These are phyloP conservation scores for Macrolepiota fuliginosa DNA, from an alignment of 768 basidiomycete genomes.

Conservation along the genomic window DNA sequence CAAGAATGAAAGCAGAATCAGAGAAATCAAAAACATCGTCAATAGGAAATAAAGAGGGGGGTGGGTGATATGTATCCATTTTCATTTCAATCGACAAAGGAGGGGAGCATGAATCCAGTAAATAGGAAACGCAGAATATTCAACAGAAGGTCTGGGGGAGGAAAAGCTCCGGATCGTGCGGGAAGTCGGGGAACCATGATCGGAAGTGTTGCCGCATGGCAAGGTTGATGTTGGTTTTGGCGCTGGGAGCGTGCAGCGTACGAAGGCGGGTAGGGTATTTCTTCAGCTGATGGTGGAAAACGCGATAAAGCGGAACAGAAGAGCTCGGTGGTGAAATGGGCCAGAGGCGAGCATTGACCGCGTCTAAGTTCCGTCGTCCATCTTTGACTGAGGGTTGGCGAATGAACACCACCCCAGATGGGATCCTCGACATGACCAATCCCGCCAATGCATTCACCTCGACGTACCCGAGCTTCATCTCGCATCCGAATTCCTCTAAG, in stretches of 20 bases:
- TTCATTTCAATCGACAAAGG: not conserved
- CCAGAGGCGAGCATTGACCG: slow-evolving; percentile 9
- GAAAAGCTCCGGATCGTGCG: slow-evolving; percentile 4
- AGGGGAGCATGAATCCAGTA: not conserved
- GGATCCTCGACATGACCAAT: slow-evolving; percentile 13
- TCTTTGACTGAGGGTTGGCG: not conserved
- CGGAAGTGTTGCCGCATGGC: slow-evolving; percentile 9
- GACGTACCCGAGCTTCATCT: slow-evolving; percentile 9
- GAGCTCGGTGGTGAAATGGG: not conserved
- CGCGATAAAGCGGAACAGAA: not conserved
- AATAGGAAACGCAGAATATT: not conserved
- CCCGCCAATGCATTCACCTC: slow-evolving; percentile 8
- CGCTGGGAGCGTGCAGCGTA: slow-evolving; percentile 1
- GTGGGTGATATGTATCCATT: not conserved
- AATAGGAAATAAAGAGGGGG: not conserved
- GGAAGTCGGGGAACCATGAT: slow-evolving; percentile 13
- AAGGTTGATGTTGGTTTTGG: slow-evolving; percentile 3
- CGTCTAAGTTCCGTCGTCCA: not conserved
- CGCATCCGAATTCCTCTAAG: slow-evolving; percentile 7
- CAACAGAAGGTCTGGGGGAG: slow-evolving; percentile 9
- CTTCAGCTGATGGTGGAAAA: slow-evolving; percentile 7
- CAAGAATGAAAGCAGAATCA: not conserved
- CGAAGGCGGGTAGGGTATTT: slow-evolving; percentile 10
- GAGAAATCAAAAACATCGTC: not conserved
- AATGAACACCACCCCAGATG: slow-evolving; percentile 11